phyloP scores from a whole-genome alignment of 179 eudicot genomes.

The Kewa caespitosa region DNA sequence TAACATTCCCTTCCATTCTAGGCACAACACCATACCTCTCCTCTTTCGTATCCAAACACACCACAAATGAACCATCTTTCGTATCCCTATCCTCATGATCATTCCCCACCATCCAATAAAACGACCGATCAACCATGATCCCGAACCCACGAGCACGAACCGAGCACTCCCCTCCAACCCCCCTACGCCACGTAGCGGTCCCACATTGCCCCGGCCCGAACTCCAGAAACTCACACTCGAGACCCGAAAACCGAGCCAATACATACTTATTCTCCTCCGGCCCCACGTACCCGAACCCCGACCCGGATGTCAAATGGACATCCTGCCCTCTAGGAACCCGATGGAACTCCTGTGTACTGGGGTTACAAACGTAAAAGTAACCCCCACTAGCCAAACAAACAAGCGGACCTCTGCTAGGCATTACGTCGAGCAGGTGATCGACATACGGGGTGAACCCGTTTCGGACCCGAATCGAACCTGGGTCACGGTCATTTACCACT shows the following conservation, averaged over 20 bases:
- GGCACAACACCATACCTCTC: conserved; percentile 13
- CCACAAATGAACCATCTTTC: conserved; percentile 2
- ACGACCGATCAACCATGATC: conserved; percentile 16
- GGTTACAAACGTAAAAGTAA: conserved; percentile 32
- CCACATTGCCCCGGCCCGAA: conserved; percentile 26
- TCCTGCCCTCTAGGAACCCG: conserved; percentile 18
- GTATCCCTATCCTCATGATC: neutral
- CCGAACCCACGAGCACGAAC: conserved; percentile 20
- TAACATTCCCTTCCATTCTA: conserved; percentile 22
- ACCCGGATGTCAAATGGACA: neutral
- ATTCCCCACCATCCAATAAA: conserved; percentile 19
- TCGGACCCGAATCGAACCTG: conserved; percentile 1
- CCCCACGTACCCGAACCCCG: conserved; percentile 25
- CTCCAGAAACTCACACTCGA: conserved; percentile 13
- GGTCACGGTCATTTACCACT: neutral
- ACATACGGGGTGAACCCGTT: conserved; percentile 33
- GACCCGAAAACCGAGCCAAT: neutral
- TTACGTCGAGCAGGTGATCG: conserved; percentile 10
- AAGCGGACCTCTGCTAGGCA: conserved; percentile 22
- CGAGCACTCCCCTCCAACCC: neutral
- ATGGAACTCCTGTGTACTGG: conserved; percentile 27
- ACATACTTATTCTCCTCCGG: conserved; percentile 13
- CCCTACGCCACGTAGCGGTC: conserved; percentile 17
- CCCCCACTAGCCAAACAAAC: conserved; percentile 13
- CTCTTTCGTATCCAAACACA: conserved; percentile 20